Conservation (phyloP, 2,329 filamentous ascomycete species). For the Alternaria panax region DNA sequence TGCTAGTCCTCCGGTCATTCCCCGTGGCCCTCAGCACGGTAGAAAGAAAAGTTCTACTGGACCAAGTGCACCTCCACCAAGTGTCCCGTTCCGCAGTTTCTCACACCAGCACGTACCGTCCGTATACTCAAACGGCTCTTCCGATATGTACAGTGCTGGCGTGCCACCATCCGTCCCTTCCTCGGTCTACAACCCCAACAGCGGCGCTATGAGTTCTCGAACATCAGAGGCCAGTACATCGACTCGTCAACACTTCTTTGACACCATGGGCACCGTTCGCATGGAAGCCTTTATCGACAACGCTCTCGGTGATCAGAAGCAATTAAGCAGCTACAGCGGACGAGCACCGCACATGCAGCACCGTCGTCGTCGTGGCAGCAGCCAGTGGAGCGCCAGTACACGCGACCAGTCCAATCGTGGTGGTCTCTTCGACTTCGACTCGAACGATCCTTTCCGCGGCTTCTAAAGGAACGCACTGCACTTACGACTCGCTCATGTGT, state of each 20-base stretch:
- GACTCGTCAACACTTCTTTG: constrained; percentile 72
- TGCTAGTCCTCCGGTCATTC: constrained; percentile 75
- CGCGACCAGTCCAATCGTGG: constrained; percentile 37
- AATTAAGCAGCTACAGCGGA: constrained; percentile 17
- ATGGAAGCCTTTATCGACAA: constrained; percentile 95
- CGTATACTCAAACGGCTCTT: constrained; percentile 50
- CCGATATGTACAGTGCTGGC: constrained; percentile 46
- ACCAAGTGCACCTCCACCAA: constrained; percentile 72
- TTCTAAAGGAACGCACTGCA: constrained; percentile 33
- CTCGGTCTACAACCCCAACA: constrained; percentile 51
- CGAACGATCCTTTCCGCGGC: constrained; percentile 47
- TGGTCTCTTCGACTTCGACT: constrained; percentile 44
- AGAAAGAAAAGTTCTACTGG: constrained; percentile 92
- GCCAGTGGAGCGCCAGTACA: constrained; percentile 48
- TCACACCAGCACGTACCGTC: constrained; percentile 60
- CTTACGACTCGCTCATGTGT: constrained; percentile 17
- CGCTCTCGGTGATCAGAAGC: constrained; percentile 37
- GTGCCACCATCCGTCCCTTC: constrained; percentile 47
- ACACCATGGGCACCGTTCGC: constrained; percentile 84
- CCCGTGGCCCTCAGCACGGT: constrained; percentile 73
- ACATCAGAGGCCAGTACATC: constrained; percentile 61
- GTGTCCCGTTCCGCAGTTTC: constrained; percentile 77
- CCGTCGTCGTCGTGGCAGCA: constrained; percentile 42
- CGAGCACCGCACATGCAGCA: constrained; percentile 33
- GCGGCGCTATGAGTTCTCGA: constrained; percentile 56